These are phyloP conservation scores for Gelatoporia subvermispora DNA, from an alignment of 768 basidiomycete genomes.

Conservation along the genomic window DNA sequence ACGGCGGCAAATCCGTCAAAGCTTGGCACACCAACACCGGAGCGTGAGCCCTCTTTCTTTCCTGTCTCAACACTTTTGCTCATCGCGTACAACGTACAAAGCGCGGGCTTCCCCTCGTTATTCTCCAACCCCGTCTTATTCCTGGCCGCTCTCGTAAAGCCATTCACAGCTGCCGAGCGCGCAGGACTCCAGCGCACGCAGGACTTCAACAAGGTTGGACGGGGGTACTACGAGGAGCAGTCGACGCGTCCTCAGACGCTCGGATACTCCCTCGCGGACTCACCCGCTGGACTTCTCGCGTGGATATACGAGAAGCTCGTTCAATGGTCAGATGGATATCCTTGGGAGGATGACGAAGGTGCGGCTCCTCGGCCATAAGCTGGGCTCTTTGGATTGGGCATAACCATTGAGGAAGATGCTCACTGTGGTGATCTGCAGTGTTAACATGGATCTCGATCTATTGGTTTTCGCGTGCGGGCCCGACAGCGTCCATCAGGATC, in stretches of 20 bases:
- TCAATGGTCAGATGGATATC: conserved; percentile 37
- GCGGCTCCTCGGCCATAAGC: not conserved
- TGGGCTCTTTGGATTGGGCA: too few species aligned
- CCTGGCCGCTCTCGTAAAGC: conserved; percentile 24
- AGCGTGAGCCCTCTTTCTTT: conserved; percentile 14
- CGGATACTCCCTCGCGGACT: conserved; percentile 50
- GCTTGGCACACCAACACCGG: conserved; percentile 31
- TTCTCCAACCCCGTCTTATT: conserved; percentile 22
- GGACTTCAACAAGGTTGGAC: conserved; percentile 27
- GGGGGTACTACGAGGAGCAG: conserved; percentile 38
- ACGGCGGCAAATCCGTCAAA: conserved; percentile 27
- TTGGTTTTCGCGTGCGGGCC: conserved; percentile 29
- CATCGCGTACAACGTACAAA: not conserved
- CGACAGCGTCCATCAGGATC: conserved; percentile 24
- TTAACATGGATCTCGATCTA: conserved; percentile 32
- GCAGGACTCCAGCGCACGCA: conserved; percentile 27
- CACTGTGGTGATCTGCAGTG: conserved; percentile 20
- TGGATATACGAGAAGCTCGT: conserved; percentile 30
- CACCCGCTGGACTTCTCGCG: conserved; percentile 40
- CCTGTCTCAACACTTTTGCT: not conserved
- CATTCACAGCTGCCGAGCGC: conserved; percentile 31
- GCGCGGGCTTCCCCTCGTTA: conserved; percentile 15
- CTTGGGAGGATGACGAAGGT: conserved; percentile 55
- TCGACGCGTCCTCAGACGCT: conserved; percentile 26
- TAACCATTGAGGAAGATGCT: too few species aligned